phyloP scores from a whole-genome alignment of 2,329 filamentous ascomycete species.

The Rhynchosporium graminicola region DNA sequence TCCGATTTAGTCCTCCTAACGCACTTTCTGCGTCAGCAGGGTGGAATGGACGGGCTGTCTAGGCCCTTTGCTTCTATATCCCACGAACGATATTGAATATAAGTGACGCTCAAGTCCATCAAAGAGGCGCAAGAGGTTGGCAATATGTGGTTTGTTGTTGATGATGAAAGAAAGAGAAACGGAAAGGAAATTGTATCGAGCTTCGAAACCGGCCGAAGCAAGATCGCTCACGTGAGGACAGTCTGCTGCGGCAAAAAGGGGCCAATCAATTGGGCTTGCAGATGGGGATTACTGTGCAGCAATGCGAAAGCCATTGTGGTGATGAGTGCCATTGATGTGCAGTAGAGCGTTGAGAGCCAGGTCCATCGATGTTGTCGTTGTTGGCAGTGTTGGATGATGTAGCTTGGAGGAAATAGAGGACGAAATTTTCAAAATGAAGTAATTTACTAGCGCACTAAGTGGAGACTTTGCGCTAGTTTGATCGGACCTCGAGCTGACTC shows the following conservation, averaged over 20 bases:
- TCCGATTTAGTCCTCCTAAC: conserved; percentile 44
- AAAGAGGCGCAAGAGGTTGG: conserved; percentile 42
- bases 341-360: background rate
- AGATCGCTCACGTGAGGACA: conserved; percentile 5
- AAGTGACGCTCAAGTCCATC: conserved; percentile 43
- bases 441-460: background rate
- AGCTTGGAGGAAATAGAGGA: too few relatives aligned
- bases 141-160: conserved; percentile 42
- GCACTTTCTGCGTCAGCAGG: conserved; percentile 42
- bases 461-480: too few relatives aligned
- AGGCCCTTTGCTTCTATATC: conserved; percentile 42
- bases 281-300: too few relatives aligned
- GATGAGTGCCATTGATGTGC: background rate
- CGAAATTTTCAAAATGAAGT: conserved; percentile 14
- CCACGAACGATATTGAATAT: conserved; percentile 44
- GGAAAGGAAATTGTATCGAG: background rate
- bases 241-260: background rate
- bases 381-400: background rate
- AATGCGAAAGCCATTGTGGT: background rate
- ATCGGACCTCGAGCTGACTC: too few relatives aligned
- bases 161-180: conserved; percentile 1
- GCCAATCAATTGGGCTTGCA: background rate
- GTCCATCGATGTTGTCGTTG: background rate
- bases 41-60: conserved; percentile 44
- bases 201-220: background rate